Base-by-base conservation (phyloP, 495 filamentous ascomycete genomes). In the Glarea lozoyensis region DNA sequence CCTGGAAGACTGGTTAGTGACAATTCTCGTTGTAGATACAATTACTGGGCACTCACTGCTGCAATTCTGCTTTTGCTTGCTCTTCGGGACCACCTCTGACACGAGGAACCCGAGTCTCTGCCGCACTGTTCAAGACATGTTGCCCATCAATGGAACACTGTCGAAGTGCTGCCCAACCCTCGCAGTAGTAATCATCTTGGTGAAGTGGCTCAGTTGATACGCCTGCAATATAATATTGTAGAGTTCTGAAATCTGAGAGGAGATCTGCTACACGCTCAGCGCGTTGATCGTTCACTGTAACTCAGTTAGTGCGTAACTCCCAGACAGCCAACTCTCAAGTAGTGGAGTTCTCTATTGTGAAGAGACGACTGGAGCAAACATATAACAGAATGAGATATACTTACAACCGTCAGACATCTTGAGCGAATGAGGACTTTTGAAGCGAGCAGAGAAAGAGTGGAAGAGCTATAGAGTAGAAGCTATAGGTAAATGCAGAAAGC, bases 201-300 rank as follows among this genome's bases (percentile, higher is more conserved):
- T 71, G 57, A 2, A 58, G 51, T 15, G 79, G 75, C 25, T 72
- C 67, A 42, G 72, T 72, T 33, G 78, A 74, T 17, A 78, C 81
- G 39, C 81, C 74, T 29, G 82, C 73, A 60, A 94, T 89, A 59
- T 84, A 85, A 56, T 80, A 68, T 54, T 93, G 82, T 2, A 94
- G 73, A 42, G 76, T 83, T 46, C 82, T 81, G 68, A 88, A 95
- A 65, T 94, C 88, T 54, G 75, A 73, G 53, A 93, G 82, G 45
- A 94, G 68, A 60, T 94, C 84, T 57, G 83, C 78, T 57, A 95
- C 76, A 59, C 88, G 80, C 55, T 79, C 68, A 46, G 82, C 81
- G 58, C 88, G 83, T 54, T 80, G 81, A 52, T 88, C 76, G 64
- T 95, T 94, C 48, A 93, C 88, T 94, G 40, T 37, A 17, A n/a